A percentile compares a stretch with the other conserved stretches of the same genome.
Evolutionary conservation across 306 rosid species (phyloP).

Genomic region (Quillaja saponaria): DNA sequence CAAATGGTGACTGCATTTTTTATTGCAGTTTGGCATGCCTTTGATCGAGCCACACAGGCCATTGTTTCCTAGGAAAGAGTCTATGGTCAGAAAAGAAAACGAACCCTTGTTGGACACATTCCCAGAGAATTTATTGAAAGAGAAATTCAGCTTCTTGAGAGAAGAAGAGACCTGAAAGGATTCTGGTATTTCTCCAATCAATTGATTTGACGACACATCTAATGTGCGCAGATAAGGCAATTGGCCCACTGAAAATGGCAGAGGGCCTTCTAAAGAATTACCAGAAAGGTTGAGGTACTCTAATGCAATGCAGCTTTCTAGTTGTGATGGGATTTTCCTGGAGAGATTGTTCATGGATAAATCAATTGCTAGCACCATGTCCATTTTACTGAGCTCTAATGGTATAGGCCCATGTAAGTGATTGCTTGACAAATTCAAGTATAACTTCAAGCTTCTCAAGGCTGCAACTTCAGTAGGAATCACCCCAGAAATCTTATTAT

Average conservation of each 20-base stretch:
- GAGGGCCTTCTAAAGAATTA: conserved; percentile 64
- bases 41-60: conserved; percentile 65
- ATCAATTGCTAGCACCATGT: conserved; percentile 85
- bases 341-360: conserved; percentile 75
- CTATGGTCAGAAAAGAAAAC: conserved; percentile 55
- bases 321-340: conserved; percentile 70
- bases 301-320: conserved; percentile 79
- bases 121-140: conserved; percentile 78
- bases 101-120: conserved; percentile 61
- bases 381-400: conserved; percentile 89
- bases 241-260: conserved; percentile 69
- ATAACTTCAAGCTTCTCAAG: conserved; percentile 82
- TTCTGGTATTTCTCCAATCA: conserved; percentile 61
- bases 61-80: conserved; percentile 64
- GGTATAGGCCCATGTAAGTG: conserved; percentile 64
- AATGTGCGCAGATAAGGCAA: conserved; percentile 59
- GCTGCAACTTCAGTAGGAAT: conserved; percentile 84
- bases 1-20: conserved; percentile 44
- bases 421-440: conserved; percentile 77
- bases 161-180: conserved; percentile 61
- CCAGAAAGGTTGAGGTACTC: conserved; percentile 75
- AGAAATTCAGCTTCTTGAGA: conserved; percentile 67
- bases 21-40: conserved; percentile 66
- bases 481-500: conserved; percentile 60
- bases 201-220: conserved; percentile 75